These are phyloP conservation scores for Fraxinus albicans DNA, from an alignment of 305 asterid genomes.

Conservation along the genomic window DNA sequence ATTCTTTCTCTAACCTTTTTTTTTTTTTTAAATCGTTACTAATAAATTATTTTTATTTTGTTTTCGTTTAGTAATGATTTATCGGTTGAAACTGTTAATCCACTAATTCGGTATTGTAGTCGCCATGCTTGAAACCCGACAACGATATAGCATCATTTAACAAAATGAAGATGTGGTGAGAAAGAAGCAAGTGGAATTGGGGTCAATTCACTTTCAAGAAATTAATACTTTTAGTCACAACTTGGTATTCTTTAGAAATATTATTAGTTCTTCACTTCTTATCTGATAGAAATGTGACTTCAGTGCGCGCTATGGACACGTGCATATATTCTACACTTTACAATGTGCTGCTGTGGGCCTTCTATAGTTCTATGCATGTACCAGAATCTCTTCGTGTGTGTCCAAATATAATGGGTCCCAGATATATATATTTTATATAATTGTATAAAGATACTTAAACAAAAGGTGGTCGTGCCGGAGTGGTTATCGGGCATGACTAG, in stretches of 20 bases:
- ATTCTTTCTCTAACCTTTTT: neutral
- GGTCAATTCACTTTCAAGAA: neutral
- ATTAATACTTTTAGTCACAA: neutral
- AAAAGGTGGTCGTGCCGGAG: slow-evolving; percentile 99
- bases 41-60: too few species aligned
- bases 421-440: too few species aligned
- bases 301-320: neutral
- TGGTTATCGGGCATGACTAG: slow-evolving; percentile 99
- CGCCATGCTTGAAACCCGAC: too few species aligned
- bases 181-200: neutral
- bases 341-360: neutral
- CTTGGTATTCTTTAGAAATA: neutral
- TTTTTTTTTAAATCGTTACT: too few species aligned
- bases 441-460: too few species aligned
- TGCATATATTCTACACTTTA: neutral
- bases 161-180: neutral
- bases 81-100: neutral
- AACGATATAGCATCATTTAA: too few species aligned
- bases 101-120: neutral
- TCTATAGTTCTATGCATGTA: neutral
- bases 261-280: neutral
- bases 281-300: neutral
- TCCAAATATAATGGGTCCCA: neutral
- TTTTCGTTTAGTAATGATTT: too few species aligned
- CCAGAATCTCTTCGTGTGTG: neutral